Evolutionary conservation across 2,329 filamentous ascomycete genomes (phyloP), one percentile per base, ranked within the genome.

Genomic region (Neonectria hederae): DNA sequence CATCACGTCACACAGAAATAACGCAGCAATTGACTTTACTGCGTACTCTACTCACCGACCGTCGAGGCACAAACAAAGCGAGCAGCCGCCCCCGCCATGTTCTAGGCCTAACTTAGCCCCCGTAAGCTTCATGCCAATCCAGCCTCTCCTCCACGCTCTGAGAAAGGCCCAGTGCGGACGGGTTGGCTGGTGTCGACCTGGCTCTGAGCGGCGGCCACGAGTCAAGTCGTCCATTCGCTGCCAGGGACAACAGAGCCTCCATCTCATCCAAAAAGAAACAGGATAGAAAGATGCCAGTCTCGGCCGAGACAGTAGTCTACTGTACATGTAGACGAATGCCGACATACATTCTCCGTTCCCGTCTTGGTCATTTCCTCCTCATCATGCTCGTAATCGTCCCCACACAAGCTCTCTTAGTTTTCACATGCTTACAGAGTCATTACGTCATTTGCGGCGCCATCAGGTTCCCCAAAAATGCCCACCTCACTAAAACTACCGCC

Each of bases 381-480:
- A 53, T 62, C 55, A 45, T 22, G 54, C 54, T 48, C 19, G 38
- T 59, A 22, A 59, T 49, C 42, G 45, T 42, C 54, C 48, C 60
- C 54, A 59, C 60, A 59, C 45, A 35, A 58, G 54, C 60, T 59
- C 28, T 32, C n/a, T 8, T 13, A 42, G 40, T 49, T 54, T 63
- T 63, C 60, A 63, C 60, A 63, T 63, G 60, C 60, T 62, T 59
- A 59, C 60, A 54, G 52, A 53, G 30, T 24, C 51, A 59, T 63
- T 63, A 63, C 60, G 60, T 63, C 60, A 63, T 59, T 53, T 48
- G 28, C 51, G 17, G 7, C 54, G 46, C 26, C 22, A 14, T 49
- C 52, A 38, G 21, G 24, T 62, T 21, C 28, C 21, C 53, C 45
- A 52, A 55, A 60, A 48, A 52, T 42, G 17, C 51, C 57, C 43